Evolutionary conservation across 371 early-diverging fungal genomes (phyloP), one percentile per base, ranked within the genome.

Genomic region (Parasitella parasitica): DNA sequence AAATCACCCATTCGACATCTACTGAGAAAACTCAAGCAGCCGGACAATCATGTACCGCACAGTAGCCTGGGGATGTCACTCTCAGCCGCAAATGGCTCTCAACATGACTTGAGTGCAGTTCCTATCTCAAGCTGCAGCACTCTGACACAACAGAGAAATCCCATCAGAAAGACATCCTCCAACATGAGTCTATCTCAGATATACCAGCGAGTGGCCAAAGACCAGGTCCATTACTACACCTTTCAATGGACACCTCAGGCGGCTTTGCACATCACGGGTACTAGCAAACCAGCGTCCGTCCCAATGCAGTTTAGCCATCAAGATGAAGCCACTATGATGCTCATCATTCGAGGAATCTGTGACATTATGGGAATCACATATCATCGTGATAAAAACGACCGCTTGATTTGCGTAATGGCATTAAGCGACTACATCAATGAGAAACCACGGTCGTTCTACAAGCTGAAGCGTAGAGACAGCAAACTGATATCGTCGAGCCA

Each of bases 351-450:
- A 20, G 70, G 72, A 20, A 67, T 73, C 2, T 77, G 78, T 36
- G 78, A 77, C 54, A 64, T 78, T 11, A 70, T 77, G 20, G 81
- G 76, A 24, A 67, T 77, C 49, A 74, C 76, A 1, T 81, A 77
- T 51, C 58, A 66, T 22, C 72, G 72, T 7, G 76, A 72, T 41
- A 65, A 69, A 7, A 57, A 48, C 39, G 63, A 64, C 18, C 75
- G 63, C 12, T 69, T 80, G 9, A 49, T 60, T 3, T 80, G 80
- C 51, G 68, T 80, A 6, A 59, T 80, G 62, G 68, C 75, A 11
- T 56, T 80, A 16, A 69, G 69, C n/a, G 67, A 78, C 27, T 70
- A 72, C 37, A 54, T 55, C 3, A 60, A 57, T 32, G 69, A 77
- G 13, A 67, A 63, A 16, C 57, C 61, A 12, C 36, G 37, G 4